phyloP scores from a whole-genome alignment of 1,284 basidiomycete genomes.

The Rhodotorula sp. region DNA sequence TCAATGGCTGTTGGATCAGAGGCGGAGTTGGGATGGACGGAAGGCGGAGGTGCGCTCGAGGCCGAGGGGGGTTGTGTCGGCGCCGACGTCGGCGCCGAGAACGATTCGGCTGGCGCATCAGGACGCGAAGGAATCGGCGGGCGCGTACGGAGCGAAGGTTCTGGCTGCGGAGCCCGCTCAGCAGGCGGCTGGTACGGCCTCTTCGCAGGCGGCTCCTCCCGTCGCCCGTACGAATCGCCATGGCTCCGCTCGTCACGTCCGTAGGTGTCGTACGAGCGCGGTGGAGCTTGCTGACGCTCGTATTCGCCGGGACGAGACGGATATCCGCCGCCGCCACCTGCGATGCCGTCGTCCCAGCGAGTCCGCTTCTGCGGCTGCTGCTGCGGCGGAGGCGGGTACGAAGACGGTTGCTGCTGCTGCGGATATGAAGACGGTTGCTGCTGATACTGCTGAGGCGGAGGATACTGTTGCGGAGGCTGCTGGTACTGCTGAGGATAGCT shows the following conservation, averaged over 20 bases:
- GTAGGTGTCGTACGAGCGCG: conserved; percentile 3
- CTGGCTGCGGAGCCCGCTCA: not conserved
- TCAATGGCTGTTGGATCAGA: not conserved
- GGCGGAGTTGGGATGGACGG: conserved; percentile 39
- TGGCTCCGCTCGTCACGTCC: not conserved
- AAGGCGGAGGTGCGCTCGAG: not conserved
- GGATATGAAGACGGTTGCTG: not conserved
- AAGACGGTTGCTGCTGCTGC: not conserved
- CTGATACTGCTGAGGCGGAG: not conserved
- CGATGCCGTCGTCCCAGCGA: not conserved
- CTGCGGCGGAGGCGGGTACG: not conserved
- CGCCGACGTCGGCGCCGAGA: not conserved
- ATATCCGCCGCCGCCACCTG: not conserved
- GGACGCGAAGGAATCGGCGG: not conserved
- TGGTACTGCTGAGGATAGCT: not conserved
- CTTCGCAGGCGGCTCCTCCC: conserved; percentile 13
- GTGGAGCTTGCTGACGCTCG: conserved; percentile 1
- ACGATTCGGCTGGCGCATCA: not conserved
- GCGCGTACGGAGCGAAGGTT: not conserved
- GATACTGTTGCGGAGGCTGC: not conserved
- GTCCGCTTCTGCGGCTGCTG: not conserved
- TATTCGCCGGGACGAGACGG: not conserved
- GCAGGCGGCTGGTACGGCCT: not conserved
- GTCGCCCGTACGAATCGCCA: not conserved
- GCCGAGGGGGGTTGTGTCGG: not conserved